phyloP scores from a whole-genome alignment of 768 basidiomycete species.

The Artomyces pyxidatus region DNA sequence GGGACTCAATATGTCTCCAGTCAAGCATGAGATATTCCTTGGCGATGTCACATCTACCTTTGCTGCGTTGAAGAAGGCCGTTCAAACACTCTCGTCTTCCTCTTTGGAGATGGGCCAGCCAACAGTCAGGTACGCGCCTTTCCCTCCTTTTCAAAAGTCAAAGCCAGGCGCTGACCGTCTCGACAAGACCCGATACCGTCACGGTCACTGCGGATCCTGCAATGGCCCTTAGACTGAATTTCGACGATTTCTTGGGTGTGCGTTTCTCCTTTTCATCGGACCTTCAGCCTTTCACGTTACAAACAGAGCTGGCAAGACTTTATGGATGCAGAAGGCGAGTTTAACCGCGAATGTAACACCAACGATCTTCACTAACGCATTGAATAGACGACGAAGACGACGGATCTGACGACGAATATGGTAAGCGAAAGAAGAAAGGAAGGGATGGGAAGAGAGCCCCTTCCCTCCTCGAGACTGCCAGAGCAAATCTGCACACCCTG shows the following conservation, averaged over 20 bases:
- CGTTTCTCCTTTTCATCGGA: constrained; percentile 28
- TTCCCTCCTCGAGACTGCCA: constrained; percentile 33
- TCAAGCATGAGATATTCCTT: constrained; percentile 79
- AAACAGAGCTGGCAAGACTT: constrained; percentile 14
- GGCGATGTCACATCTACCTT: constrained; percentile 76
- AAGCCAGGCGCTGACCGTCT: neutral
- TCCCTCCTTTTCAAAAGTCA: too few relatives aligned
- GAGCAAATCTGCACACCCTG: constrained; percentile 56
- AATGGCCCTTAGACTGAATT: constrained; percentile 17
- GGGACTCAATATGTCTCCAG: constrained; percentile 27
- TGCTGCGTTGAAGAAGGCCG: constrained; percentile 67
- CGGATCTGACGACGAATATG: constrained; percentile 42
- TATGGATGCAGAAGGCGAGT: constrained; percentile 9
- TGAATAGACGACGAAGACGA: constrained; percentile 19
- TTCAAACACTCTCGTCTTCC: constrained; percentile 42
- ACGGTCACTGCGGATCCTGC: constrained; percentile 22
- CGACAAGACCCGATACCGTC: constrained; percentile 25
- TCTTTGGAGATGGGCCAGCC: constrained; percentile 69
- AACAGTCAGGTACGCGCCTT: constrained; percentile 43
- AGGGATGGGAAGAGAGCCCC: constrained; percentile 21
- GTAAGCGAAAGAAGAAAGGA: constrained; percentile 23
- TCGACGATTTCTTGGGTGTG: constrained; percentile 16
- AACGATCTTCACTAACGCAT: neutral
- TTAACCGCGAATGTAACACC: neutral
- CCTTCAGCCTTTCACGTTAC: neutral